Evolutionary conservation across 2,329 filamentous ascomycete species (phyloP), one percentile per base, ranked within the genome.

Genomic region (Fusarium sp.): DNA sequence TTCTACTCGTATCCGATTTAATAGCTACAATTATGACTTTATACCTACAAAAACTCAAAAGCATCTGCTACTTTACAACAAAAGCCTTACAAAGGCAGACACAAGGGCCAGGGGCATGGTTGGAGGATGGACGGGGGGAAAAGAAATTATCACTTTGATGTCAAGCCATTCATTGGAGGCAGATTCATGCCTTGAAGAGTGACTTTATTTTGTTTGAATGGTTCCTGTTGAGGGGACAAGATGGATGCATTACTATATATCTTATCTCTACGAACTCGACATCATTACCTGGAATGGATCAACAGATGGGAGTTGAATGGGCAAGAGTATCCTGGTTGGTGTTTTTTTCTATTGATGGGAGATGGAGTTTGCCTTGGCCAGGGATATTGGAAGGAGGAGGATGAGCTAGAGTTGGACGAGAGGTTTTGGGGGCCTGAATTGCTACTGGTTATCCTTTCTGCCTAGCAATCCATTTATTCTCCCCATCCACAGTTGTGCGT

Each of bases 1-100:
- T 65, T 72, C 74, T 71, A 73, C 71, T 58, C 72, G 68, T 79
- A 76, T 65, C 75, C 73, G 59, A 76, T 78, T 76, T 81, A 77
- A 81, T 82, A 78, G 70, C 73, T 74, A 76, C 68, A 70, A 76
- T 63, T 58, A 68, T 69, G 69, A 75, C 71, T 56, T 70, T 63
- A 72, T 70, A 75, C 73, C 69, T 75, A 75, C 65, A 74, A 76
- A 76, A 76, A 74, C 63, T 59, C 62, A 71, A 77, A 75, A 76
- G 71, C 65, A 67, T 49, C 57, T 74, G 66, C 54, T 57, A 70
- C 62, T 62, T 68, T 58, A 73, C 70, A 66, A 63, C 54, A 65
- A 70, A 75, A 66, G 58, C 49, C 68, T 53, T 25, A 54, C 29
- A 45, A 42, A 42, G 62, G 62, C 54, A 71, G 52, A 47, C 38